Percentiles rank a stretch among this genome's conserved stretches.
phyloP scores from a whole-genome alignment of 75 land plant genomes.

The Cunninghamia lanceolata region DNA sequence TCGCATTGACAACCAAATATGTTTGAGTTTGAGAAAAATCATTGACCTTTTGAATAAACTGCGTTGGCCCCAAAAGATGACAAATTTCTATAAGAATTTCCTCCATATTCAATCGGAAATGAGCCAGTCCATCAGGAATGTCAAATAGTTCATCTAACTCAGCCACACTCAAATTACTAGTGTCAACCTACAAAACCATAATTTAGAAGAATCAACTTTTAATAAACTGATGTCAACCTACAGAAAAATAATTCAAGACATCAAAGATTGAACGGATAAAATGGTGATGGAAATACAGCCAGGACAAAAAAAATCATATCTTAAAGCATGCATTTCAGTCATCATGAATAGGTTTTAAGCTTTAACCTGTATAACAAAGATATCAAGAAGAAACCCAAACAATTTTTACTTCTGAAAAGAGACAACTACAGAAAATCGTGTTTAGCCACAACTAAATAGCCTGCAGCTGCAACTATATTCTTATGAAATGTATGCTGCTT shows the following conservation, averaged over 20 bases:
- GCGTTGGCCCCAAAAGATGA: slow-evolving; percentile 64
- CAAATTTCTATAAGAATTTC: slow-evolving; percentile 83
- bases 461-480: not conserved
- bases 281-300: not conserved
- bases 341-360: not conserved
- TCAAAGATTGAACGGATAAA: not conserved
- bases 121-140: slow-evolving; percentile 78
- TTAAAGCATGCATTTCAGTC: not conserved
- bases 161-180: slow-evolving; percentile 31
- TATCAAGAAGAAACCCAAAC: not conserved
- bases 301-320: not conserved
- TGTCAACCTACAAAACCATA: slow-evolving; percentile 41
- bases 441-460: not conserved
- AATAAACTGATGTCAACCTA: slow-evolving; percentile 52
- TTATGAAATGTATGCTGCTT: not conserved
- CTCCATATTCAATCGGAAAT: slow-evolving; percentile 80
- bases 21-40: not conserved
- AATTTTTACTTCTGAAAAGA: not conserved
- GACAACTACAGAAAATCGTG: not conserved
- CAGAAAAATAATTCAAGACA: slow-evolving; percentile 1
- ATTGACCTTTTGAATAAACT: slow-evolving; percentile 64
- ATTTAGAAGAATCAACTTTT: no score
- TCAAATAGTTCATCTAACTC: slow-evolving; percentile 46
- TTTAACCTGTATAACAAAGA: not conserved
- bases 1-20: not conserved